Base-by-base conservation (phyloP, 495 filamentous ascomycete species). In the Tuber umbilicatum region DNA sequence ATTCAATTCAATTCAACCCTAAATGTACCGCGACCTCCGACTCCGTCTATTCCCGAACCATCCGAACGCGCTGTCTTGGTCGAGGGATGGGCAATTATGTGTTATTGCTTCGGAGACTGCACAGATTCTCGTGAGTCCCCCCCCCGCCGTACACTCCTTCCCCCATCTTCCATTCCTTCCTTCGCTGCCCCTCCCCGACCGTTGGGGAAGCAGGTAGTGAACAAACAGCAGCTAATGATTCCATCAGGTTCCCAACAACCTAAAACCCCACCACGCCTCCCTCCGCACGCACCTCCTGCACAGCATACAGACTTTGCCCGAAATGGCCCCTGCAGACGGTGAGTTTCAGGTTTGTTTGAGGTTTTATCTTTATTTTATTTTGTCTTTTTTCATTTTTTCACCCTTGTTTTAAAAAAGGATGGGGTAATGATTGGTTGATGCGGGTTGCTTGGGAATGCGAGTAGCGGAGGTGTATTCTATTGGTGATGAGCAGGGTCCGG, bases 401-500 rank as follows among this genome's bases (percentile, higher is more conserved):
- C 50, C 50, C 50, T 60, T 60, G 50, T 60, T 60, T 60, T 60
- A 16, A 31, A 60, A 60, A 60, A 60, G n/a, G 50, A 55, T 2
- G n/a, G 50, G 50, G 50, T 60, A 60, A 60, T 60, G 50, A 60
- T 60, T 60, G 50, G 50, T 16, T 60, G 50, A 60, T 60, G 50
- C 50, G 50, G 50, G 12, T 31, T 60, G 50, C 50, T 60, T 60
- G 50, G n/a, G n/a, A 60, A 31, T 31, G 50, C 50, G 5, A 31
- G 23, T 75, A 81, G 70, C 77, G 75, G 55, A 73, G 71, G 75
- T 80, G 50, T 79, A 82, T 83, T 90, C 89, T 14, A 83, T 91
- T 68, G 90, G 87, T 5, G 88, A 89, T 74, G 90, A 92, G 80
- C 88, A 89, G 78, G 90, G 89, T 6, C 76, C 81, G 9, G 87